These are phyloP conservation scores for Aspergillus ostianus DNA, from an alignment of 495 filamentous ascomycete genomes.

Conservation along the genomic window DNA sequence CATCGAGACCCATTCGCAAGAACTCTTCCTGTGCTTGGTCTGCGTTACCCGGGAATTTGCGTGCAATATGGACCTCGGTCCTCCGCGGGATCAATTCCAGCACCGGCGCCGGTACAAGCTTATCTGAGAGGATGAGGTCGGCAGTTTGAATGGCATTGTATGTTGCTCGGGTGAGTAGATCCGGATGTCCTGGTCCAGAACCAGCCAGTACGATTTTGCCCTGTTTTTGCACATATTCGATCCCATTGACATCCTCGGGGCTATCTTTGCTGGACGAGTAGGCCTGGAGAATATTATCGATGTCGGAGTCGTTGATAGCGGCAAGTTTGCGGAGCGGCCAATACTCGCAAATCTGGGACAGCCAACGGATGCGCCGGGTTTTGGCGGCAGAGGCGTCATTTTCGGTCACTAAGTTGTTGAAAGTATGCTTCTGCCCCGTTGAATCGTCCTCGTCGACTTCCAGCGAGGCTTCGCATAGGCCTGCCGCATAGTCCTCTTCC, in stretches of 20 bases:
- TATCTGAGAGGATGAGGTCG: constrained; percentile 90
- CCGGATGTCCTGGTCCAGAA: constrained; percentile 89
- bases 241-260: constrained; percentile 17
- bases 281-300: constrained; percentile 65
- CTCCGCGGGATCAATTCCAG: constrained; percentile 87
- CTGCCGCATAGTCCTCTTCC: constrained; percentile 69
- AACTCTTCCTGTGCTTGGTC: constrained; percentile 92
- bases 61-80: constrained; percentile 85
- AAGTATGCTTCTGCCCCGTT: constrained; percentile 76
- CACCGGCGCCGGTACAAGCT: constrained; percentile 86
- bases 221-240: constrained; percentile 23
- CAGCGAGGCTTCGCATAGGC: constrained; percentile 36
- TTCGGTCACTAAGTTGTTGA: constrained; percentile 78
- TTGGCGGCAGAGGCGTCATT: constrained; percentile 71
- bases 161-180: constrained; percentile 85
- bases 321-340: constrained; percentile 88
- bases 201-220: constrained; percentile 87
- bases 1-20: constrained; percentile 71
- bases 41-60: constrained; percentile 96
- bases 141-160: constrained; percentile 80
- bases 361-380: constrained; percentile 84
- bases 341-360: constrained; percentile 97
- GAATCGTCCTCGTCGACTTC: constrained; percentile 78
- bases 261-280: constrained; percentile 49
- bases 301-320: constrained; percentile 73